Conservation (phyloP, 495 filamentous ascomycete species). For the Daldinia decipiens region DNA sequence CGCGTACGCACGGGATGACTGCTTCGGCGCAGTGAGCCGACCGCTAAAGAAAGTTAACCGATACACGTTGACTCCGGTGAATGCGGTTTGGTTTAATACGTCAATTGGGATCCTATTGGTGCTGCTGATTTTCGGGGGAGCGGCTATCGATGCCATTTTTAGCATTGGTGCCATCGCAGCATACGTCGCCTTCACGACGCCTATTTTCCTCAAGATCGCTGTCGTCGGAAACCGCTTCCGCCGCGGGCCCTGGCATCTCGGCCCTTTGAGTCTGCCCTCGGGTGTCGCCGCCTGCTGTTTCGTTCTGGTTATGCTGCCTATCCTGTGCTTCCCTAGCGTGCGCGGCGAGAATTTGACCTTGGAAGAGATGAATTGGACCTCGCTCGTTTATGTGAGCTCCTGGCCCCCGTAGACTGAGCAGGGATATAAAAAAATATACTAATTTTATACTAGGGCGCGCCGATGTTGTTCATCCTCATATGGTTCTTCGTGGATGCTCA, state of each 20-base stretch:
- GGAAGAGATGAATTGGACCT: constrained; percentile 79
- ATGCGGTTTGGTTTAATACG: constrained; percentile 80
- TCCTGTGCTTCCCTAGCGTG: constrained; percentile 74
- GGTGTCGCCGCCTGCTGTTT: constrained; percentile 70
- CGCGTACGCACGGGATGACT: constrained; percentile 82
- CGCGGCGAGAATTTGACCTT: constrained; percentile 66
- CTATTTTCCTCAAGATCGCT: constrained; percentile 78
- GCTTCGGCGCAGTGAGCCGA: constrained; percentile 70
- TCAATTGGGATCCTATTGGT: constrained; percentile 71
- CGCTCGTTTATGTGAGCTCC: constrained; percentile 69
- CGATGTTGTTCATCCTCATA: constrained; percentile 67
- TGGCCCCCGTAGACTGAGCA: no score
- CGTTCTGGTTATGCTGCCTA: constrained; percentile 77
- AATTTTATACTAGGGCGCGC: constrained; percentile 40
- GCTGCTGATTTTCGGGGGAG: constrained; percentile 75
- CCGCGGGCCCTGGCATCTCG: constrained; percentile 79
- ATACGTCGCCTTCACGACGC: constrained; percentile 78
- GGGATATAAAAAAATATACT: no score
- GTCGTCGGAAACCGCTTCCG: constrained; percentile 77
- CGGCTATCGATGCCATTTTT: constrained; percentile 78
- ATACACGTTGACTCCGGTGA: constrained; percentile 76
- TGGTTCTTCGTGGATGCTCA: constrained; percentile 77
- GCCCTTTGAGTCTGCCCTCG: constrained; percentile 68
- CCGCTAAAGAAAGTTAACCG: constrained; percentile 74
- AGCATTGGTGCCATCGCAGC: constrained; percentile 79